Conservation (phyloP, 1,284 basidiomycete genomes). For the Hymenochaete sp. region DNA sequence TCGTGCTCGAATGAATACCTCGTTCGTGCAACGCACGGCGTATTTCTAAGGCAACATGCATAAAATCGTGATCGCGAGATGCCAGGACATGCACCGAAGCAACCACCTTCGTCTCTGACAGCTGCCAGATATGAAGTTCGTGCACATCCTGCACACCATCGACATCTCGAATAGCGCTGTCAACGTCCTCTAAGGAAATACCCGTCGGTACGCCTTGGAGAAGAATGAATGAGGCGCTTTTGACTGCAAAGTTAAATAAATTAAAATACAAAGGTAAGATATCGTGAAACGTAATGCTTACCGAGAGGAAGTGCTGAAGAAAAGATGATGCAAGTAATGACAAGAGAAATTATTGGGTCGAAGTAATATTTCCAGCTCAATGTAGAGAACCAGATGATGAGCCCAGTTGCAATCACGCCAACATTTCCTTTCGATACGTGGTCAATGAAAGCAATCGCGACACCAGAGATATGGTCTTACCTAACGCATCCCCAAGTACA, state of each 20-base stretch:
- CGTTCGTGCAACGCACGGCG: slow-evolving; percentile 78
- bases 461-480: no score
- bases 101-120: slow-evolving; percentile 83
- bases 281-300: slow-evolving; percentile 31
- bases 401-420: slow-evolving; percentile 91
- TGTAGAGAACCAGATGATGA: slow-evolving; percentile 81
- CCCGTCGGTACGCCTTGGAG: slow-evolving; percentile 91
- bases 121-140: slow-evolving; percentile 95
- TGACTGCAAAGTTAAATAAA: slow-evolving; percentile 38
- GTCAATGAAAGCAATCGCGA: no score
- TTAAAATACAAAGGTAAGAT: slow-evolving; percentile 10
- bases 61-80: slow-evolving; percentile 76
- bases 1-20: slow-evolving; percentile 91
- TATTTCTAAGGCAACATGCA: slow-evolving; percentile 82
- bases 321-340: slow-evolving; percentile 97
- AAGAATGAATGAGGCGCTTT: slow-evolving; percentile 93
- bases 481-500: slow-evolving; percentile 93
- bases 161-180: slow-evolving; percentile 69
- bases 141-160: slow-evolving; percentile 89
- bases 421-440: no score
- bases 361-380: slow-evolving; percentile 84
- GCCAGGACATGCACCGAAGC: slow-evolving; percentile 95
- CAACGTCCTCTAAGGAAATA: slow-evolving; percentile 83
- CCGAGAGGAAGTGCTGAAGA: slow-evolving; percentile 90
- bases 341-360: slow-evolving; percentile 88